Conservation (phyloP, 495 filamentous ascomycete genomes). For the Cairneyella variabilis region DNA sequence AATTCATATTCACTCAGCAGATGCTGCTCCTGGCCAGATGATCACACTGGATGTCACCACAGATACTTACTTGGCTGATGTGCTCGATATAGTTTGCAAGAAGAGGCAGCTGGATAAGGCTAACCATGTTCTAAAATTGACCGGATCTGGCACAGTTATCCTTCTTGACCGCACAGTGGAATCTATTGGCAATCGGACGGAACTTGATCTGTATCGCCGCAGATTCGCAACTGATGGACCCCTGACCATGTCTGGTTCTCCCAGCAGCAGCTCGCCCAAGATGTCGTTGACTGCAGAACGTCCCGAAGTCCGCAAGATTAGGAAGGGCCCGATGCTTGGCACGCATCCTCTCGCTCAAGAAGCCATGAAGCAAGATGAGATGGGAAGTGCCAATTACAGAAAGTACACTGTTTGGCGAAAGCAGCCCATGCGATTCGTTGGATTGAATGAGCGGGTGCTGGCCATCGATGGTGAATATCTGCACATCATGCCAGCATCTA, state of each 20-base stretch:
- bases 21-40: slow-evolving; percentile 55
- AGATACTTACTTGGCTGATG: slow-evolving; percentile 91
- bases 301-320: slow-evolving; percentile 56
- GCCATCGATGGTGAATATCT: slow-evolving; percentile 94
- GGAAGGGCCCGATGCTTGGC: slow-evolving; percentile 59
- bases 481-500: slow-evolving; percentile 77
- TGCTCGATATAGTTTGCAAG: slow-evolving; percentile 86
- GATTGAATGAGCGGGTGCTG: slow-evolving; percentile 76
- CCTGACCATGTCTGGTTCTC: slow-evolving; percentile 71
- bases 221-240: slow-evolving; percentile 78
- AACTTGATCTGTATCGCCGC: slow-evolving; percentile 84
- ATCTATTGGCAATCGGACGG: slow-evolving; percentile 75
- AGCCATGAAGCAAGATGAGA: slow-evolving; percentile 61
- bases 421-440: slow-evolving; percentile 89
- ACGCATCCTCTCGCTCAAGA: slow-evolving; percentile 76
- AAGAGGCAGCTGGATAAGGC: slow-evolving; percentile 87
- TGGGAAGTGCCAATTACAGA: slow-evolving; percentile 60
- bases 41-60: slow-evolving; percentile 81
- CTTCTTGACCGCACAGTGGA: slow-evolving; percentile 82
- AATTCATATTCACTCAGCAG: slow-evolving; percentile 72
- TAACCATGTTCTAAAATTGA: slow-evolving; percentile 83
- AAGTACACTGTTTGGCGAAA: slow-evolving; percentile 92
- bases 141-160: slow-evolving; percentile 77
- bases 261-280: slow-evolving; percentile 72
- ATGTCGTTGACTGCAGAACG: slow-evolving; percentile 62